These are phyloP conservation scores for Monotropa hypopitys DNA, from an alignment of 179 eudicot species.

Conservation along the genomic window DNA sequence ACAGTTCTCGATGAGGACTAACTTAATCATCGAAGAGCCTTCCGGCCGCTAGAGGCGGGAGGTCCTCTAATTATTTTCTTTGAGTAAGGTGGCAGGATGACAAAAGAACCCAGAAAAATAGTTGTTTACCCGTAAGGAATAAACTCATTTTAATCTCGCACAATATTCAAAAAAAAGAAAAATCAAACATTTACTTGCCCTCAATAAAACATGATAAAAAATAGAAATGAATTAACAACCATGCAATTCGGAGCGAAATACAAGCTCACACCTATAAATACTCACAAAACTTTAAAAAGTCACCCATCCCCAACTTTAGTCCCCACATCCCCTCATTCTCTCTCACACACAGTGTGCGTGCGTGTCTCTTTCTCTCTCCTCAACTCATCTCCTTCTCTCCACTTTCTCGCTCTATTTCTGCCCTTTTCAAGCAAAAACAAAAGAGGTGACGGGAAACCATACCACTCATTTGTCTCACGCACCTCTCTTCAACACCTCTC, in stretches of 20 bases:
- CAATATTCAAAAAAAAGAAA: no score
- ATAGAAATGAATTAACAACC: neutral
- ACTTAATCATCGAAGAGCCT: no score
- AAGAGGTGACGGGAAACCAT: neutral
- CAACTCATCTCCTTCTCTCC: slow-evolving; percentile 6
- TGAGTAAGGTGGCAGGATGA: no score
- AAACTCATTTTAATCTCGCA: no score
- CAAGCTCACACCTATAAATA: slow-evolving; percentile 23
- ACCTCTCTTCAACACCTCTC: slow-evolving; percentile 1
- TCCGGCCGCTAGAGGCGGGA: no score
- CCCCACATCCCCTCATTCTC: slow-evolving; percentile 6
- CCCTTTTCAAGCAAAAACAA: neutral
- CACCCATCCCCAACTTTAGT: slow-evolving; percentile 2
- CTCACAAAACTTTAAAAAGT: slow-evolving; percentile 1
- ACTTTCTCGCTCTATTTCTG: neutral
- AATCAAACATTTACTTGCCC: no score
- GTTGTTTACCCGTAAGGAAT: no score
- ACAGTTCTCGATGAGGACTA: no score
- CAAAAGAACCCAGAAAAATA: no score
- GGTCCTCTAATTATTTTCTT: no score
- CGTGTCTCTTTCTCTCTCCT: slow-evolving; percentile 5
- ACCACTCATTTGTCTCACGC: slow-evolving; percentile 1
- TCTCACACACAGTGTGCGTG: neutral
- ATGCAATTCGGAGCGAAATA: slow-evolving; percentile 20
- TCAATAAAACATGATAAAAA: neutral